Evolutionary conservation across 345 rosid species (phyloP).

Genomic region (Pugionium cornutum): DNA sequence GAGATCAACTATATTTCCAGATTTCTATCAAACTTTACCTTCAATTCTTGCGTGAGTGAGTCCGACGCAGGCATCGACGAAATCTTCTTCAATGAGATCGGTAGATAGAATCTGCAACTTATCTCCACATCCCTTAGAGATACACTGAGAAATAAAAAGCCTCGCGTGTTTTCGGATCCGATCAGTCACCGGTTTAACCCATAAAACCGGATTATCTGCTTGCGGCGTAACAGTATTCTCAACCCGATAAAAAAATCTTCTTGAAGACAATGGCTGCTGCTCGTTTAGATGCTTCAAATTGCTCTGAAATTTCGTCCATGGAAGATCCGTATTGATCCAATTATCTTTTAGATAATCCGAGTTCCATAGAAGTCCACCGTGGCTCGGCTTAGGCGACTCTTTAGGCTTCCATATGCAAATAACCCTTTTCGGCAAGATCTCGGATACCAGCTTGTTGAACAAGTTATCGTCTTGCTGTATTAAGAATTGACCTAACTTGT

Average conservation of each 20-base stretch:
- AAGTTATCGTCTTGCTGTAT: conserved; percentile 62
- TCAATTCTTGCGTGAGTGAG: conserved; percentile 62
- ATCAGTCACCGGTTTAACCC: conserved; percentile 63
- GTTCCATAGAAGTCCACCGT: conserved; percentile 62
- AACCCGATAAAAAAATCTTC: conserved; percentile 71
- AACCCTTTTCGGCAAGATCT: conserved; percentile 66
- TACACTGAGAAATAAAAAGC: conserved; percentile 62
- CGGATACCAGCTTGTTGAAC: conserved; percentile 54
- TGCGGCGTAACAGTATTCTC: conserved; percentile 75
- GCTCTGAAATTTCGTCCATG: conserved; percentile 68
- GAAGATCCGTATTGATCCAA: conserved; percentile 81
- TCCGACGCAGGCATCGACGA: conserved; percentile 77
- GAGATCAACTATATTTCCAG: background rate
- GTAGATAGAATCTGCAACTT: conserved; percentile 73
- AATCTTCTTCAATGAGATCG: conserved; percentile 78
- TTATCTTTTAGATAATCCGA: conserved; percentile 66
- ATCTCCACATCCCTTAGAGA: conserved; percentile 50
- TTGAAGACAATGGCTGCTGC: conserved; percentile 48
- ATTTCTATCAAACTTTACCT: conserved; percentile 46
- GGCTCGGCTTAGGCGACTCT: conserved; percentile 54
- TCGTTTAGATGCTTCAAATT: conserved; percentile 59
- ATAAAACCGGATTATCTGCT: conserved; percentile 61
- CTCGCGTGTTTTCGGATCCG: conserved; percentile 72
- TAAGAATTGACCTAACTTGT: conserved; percentile 58
- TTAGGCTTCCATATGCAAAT: conserved; percentile 85